Base-by-base conservation (phyloP, 805 yeast species). In the Hermanozyma aechmeae region DNA sequence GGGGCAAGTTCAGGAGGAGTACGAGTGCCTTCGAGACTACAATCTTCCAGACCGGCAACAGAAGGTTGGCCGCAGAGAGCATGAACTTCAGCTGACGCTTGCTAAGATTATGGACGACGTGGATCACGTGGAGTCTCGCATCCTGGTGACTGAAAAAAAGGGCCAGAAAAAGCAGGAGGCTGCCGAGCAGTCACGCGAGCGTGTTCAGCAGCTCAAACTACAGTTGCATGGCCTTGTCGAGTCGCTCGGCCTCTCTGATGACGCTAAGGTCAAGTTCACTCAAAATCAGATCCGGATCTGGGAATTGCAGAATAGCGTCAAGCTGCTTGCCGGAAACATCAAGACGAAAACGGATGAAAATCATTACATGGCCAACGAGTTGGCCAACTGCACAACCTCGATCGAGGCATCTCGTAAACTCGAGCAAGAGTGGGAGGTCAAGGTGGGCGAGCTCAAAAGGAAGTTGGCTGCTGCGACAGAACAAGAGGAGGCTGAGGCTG, bases 341-440 rank as follows among this genome's bases (percentile, higher is more conserved):
- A 65, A 64, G 15, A 61, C 76, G 5, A 62, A 65, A 24, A 49
- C 51, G 2, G 73, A 71, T 20, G 95, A 85, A 42, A 68, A 63
- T 26, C 70, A 60, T 28, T 86, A 81, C 50, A 79, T 77, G 73
- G 43, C 51, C 6, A 61, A 58, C 17, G 89, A 82, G 46, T 65
- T 73, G 17, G 53, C 51, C 13, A 68, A 74, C 29, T 79, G 85
- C 0, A 40, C 49, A 8, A 53, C 51, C 6, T 67, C 85, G 0
- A 61, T 68, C 0, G 45, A 55, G 14, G 31, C 33, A 0, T n/a
- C n/a, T n/a, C n/a, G n/a, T n/a, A n/a, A n/a, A n/a, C n/a, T n/a
- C n/a, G n/a, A n/a, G n/a, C 56, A 57, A 30, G 39, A 61, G 4
- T 37, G 38, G 8, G 46, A 40, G 2, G 40, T 51, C 11, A 38